Evolutionary conservation across 495 filamentous ascomycete species (phyloP), one percentile per base, ranked within the genome.

Genomic region (Pyrenula aspistea): DNA sequence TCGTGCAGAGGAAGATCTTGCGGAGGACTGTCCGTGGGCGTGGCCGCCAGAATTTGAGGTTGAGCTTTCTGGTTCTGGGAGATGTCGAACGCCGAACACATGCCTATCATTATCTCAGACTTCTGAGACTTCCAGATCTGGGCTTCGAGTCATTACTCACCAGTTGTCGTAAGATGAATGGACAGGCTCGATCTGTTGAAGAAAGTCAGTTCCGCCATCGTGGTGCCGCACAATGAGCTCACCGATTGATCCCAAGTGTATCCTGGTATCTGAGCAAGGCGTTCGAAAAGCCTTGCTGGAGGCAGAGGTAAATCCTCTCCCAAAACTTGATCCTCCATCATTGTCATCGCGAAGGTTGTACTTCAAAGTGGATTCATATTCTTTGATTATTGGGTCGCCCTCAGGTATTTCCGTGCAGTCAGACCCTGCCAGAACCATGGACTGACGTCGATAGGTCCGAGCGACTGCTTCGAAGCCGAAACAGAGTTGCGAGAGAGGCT

Each of bases 101-200:
- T 82, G 78, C 81, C 31, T 42, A 15, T 15, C 4, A 42, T 62
- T 64, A 22, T 31, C 10, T 22, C 31, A 15, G 21, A 19, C 2
- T 57, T 53, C 53, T 10, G 42, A 59, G 47, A 19, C 19, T 49
- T 49, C 19, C 19, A 11, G 12, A 11, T 11, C 42, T 49, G 42
- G 42, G 12, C 11, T 11, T 11, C 42, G 60, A 57, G 54, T 60
- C 58, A 50, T 61, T 58, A 70, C 73, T 73, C 31, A 42, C 31
- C 87, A 91, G 69, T 86, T 86, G 62, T 86, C 85, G 68, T 91
- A 91, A 59, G 80, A 86, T n/a, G 87, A 87, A 69, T 89, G 87
- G 62, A 86, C 83, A n/a, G 86, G 85, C 57, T 75, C 76, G 59
- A 71, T 69, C 31, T 42, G 31, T 4, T 15, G 15, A 15, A 15